Conservation (phyloP, 208 protist species). For the Leishmania major region DNA sequence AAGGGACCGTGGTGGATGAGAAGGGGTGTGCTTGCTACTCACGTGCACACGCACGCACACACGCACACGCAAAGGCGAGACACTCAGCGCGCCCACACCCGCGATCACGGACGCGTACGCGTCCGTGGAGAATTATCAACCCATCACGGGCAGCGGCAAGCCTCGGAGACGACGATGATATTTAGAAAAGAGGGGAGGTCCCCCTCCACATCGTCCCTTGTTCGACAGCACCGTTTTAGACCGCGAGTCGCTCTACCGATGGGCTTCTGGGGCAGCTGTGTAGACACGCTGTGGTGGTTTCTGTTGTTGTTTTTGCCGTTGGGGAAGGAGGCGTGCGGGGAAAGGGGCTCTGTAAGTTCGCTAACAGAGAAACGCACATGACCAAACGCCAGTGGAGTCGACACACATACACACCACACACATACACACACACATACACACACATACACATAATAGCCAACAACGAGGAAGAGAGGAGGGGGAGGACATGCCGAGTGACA, state of each 20-base stretch:
- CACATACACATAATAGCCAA: background rate
- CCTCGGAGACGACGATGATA: background rate
- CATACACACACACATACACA: background rate
- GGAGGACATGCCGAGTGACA: too few species aligned
- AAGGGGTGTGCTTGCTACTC: background rate
- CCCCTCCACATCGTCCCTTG: background rate
- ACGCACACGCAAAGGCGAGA: background rate
- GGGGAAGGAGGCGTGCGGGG: too few species aligned
- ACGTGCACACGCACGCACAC: background rate
- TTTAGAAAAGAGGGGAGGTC: background rate
- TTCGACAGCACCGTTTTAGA: background rate
- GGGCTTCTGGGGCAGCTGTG: background rate
- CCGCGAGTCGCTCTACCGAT: background rate
- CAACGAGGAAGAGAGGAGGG: background rate
- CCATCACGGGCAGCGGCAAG: background rate
- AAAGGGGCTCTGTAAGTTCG: background rate
- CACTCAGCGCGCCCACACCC: background rate
- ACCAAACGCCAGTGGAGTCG: too few species aligned
- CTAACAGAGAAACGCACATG: slow-evolving; percentile 7
- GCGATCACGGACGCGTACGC: background rate
- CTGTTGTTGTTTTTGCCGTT: too few species aligned
- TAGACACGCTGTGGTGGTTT: too few species aligned
- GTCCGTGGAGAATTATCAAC: background rate
- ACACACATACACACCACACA: too few species aligned
- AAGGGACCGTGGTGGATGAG: background rate